A percentile compares a stretch with the other conserved stretches of the same genome.
Conservation (phyloP, 768 basidiomycete genomes). For the Hydnum rufescens region DNA sequence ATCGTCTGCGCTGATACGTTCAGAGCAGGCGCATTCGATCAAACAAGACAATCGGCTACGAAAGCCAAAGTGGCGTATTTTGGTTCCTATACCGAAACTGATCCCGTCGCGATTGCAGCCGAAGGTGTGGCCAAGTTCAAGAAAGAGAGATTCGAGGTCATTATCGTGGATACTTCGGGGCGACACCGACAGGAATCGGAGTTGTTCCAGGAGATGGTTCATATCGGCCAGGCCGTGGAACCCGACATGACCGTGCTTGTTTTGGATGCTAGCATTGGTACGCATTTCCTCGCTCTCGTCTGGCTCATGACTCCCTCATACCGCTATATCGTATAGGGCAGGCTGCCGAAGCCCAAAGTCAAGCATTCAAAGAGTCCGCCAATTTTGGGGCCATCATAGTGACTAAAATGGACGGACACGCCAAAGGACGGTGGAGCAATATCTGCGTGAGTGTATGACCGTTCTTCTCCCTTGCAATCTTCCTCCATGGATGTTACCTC, state of each 20-base stretch:
- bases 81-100: conserved; percentile 96
- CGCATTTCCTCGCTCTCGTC: background rate
- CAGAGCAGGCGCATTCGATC: conserved; percentile 97
- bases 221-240: conserved; percentile 81
- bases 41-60: conserved; percentile 94
- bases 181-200: conserved; percentile 94
- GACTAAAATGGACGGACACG: conserved; percentile 98
- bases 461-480: background rate
- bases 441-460: conserved; percentile 62
- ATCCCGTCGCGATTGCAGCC: conserved; percentile 85
- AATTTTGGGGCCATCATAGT: conserved; percentile 98
- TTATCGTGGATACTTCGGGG: conserved; percentile 96
- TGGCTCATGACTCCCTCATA: too few species aligned
- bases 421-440: conserved; percentile 98
- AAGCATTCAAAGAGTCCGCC: conserved; percentile 93
- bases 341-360: conserved; percentile 90
- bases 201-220: conserved; percentile 94
- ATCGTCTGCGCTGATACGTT: conserved; percentile 99
- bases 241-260: conserved; percentile 94
- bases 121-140: conserved; percentile 95
- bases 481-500: background rate
- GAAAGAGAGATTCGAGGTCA: conserved; percentile 94
- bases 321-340: conserved; percentile 38
- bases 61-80: conserved; percentile 99
- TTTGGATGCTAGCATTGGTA: conserved; percentile 91